Evolutionary conservation across 2,329 filamentous ascomycete species (phyloP).

Genomic region (Drechslerella dactyloides): DNA sequence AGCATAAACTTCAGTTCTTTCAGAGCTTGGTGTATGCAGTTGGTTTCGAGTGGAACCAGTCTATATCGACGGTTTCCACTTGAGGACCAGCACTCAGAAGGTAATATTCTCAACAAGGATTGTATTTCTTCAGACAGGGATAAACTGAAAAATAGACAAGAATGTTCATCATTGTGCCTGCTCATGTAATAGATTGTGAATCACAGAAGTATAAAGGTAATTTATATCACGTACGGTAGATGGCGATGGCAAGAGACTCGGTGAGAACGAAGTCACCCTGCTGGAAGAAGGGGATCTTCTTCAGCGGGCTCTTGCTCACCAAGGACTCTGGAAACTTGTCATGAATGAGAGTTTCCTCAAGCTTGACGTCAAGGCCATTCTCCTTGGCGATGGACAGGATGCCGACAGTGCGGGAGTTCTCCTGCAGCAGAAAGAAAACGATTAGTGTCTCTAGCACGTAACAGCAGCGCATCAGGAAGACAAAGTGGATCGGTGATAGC

Average conservation of each 20-base stretch:
- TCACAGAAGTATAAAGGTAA: slow-evolving; percentile 50
- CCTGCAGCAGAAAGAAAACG: slow-evolving; percentile 62
- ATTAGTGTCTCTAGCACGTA: slow-evolving; percentile 43
- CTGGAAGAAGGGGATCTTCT: slow-evolving; percentile 91
- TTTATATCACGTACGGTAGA: slow-evolving; percentile 80
- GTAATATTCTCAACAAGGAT: slow-evolving; percentile 87
- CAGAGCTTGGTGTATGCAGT: slow-evolving; percentile 56
- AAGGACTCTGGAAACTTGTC: slow-evolving; percentile 62
- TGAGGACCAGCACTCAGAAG: slow-evolving; percentile 67
- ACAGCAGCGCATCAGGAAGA: slow-evolving; percentile 51
- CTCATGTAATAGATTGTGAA: slow-evolving; percentile 55
- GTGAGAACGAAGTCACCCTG: slow-evolving; percentile 86
- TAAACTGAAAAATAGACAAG: slow-evolving; percentile 69
- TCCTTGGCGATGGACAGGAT: slow-evolving; percentile 95
- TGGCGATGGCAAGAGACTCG: slow-evolving; percentile 91
- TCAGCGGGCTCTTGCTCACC: slow-evolving; percentile 79
- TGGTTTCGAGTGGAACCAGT: neutral
- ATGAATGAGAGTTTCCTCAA: slow-evolving; percentile 72
- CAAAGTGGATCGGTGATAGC: slow-evolving; percentile 57
- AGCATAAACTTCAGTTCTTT: slow-evolving; percentile 38
- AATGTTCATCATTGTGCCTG: slow-evolving; percentile 46
- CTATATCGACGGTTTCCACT: neutral
- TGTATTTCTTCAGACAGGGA: slow-evolving; percentile 86
- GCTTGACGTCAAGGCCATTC: slow-evolving; percentile 90
- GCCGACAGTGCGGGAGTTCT: slow-evolving; percentile 85